Conservation (phyloP, 768 basidiomycete genomes). For the Sporobolomyces phaffii region DNA sequence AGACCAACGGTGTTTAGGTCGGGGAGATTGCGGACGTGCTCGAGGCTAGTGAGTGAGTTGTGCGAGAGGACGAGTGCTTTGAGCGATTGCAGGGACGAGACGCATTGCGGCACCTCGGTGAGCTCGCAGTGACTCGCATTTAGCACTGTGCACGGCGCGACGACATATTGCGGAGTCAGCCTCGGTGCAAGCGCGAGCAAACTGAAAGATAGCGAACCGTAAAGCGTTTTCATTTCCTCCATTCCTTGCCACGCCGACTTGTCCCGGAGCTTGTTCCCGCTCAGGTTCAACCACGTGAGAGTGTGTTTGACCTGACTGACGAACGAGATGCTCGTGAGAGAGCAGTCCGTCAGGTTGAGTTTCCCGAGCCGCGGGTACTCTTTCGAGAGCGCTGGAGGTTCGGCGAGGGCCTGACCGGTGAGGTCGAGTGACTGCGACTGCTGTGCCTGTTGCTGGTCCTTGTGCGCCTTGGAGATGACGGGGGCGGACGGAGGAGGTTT, state of each 20-base stretch:
- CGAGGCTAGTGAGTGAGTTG: constrained; percentile 29
- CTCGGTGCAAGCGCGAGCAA: no score
- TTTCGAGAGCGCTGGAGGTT: constrained; percentile 5
- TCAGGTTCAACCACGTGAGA: constrained; percentile 36
- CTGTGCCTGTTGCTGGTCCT: background rate
- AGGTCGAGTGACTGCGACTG: background rate
- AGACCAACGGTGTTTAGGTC: constrained; percentile 36
- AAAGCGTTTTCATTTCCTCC: constrained; percentile 19
- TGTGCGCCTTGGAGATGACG: background rate
- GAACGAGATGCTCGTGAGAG: constrained; percentile 14
- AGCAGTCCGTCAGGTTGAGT: constrained; percentile 31
- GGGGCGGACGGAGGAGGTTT: constrained; percentile 3
- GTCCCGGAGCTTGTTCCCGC: constrained; percentile 22
- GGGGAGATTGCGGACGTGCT: constrained; percentile 22
- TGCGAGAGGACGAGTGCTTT: constrained; percentile 38
- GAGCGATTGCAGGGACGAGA: constrained; percentile 25
- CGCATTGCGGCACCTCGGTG: constrained; percentile 14
- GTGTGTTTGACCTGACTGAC: constrained; percentile 9
- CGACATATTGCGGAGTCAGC: no score
- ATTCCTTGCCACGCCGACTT: constrained; percentile 28
- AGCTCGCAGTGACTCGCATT: constrained; percentile 32
- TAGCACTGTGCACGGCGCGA: constrained; percentile 26
- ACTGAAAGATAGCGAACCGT: constrained; percentile 10
- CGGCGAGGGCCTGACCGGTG: background rate
- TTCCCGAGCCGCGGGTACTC: background rate